Evolutionary conservation across 1,139 yeast species (phyloP).

Genomic region (Scheffersomyces stambukii): DNA sequence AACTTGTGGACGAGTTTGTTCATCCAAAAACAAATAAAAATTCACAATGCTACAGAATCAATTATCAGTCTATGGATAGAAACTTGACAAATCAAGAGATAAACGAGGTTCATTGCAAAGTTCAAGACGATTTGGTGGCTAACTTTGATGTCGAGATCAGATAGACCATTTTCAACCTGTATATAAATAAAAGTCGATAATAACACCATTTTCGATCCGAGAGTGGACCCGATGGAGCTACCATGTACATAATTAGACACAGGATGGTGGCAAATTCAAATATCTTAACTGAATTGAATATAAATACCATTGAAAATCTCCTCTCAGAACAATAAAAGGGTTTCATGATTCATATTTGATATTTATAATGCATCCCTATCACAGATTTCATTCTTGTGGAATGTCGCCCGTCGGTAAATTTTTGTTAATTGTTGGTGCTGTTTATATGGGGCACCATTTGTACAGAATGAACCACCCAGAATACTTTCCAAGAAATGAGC

Average conservation of each 20-base stretch:
- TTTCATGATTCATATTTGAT: no score
- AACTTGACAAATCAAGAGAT: conserved; percentile 79
- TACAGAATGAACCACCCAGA: conserved; percentile 2
- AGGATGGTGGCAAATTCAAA: no score
- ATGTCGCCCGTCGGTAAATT: no score
- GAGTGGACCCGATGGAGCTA: neutral
- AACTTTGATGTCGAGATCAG: conserved; percentile 62
- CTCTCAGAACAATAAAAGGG: no score
- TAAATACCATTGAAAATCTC: no score
- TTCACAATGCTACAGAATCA: conserved; percentile 84
- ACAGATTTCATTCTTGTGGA: no score
- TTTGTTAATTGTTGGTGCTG: conserved; percentile 1
- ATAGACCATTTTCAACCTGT: no score
- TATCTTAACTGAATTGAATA: no score
- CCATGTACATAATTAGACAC: conserved; percentile 4
- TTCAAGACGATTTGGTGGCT: conserved; percentile 50
- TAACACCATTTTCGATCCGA: neutral
- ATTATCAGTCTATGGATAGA: conserved; percentile 95
- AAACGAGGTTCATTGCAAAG: conserved; percentile 62
- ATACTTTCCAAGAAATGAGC: no score
- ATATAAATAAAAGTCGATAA: no score
- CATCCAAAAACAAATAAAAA: conserved; percentile 78
- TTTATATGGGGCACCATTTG: conserved; percentile 2
- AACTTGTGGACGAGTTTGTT: conserved; percentile 71
- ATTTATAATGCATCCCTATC: no score